Percentiles rank a stretch among this genome's conserved stretches.
These are phyloP conservation scores for Aspergillus carlsbadensis DNA, from an alignment of 495 filamentous ascomycete genomes.

Conservation along the genomic window DNA sequence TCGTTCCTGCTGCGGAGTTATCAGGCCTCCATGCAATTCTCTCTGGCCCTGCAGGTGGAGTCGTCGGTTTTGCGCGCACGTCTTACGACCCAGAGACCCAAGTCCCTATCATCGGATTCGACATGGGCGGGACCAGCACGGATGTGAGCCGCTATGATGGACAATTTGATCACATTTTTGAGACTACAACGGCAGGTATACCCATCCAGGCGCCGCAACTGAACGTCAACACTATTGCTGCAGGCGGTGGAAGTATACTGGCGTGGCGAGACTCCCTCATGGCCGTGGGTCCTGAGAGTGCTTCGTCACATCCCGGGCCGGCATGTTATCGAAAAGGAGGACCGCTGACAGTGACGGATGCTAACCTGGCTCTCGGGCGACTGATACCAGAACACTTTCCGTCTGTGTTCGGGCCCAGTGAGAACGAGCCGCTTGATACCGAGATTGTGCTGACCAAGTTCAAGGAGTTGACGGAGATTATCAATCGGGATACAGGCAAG, in stretches of 20 bases:
- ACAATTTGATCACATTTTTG: conserved; percentile 87
- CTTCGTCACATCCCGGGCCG: conserved; percentile 81
- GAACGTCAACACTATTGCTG: no score
- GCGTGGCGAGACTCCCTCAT: no score
- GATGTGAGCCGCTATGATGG: conserved; percentile 87
- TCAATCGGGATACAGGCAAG: no score
- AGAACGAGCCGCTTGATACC: conserved; percentile 61
- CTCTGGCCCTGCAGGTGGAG: conserved; percentile 54
- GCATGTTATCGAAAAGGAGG: conserved; percentile 90
- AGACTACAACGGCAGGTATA: conserved; percentile 86
- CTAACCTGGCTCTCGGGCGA: conserved; percentile 79
- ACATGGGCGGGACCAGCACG: conserved; percentile 91
- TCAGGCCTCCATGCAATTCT: conserved; percentile 48
- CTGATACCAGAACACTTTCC: conserved; percentile 90
- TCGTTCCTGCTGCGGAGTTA: conserved; percentile 42
- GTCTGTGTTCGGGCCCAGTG: conserved; percentile 49
- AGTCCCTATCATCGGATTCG: conserved; percentile 85
- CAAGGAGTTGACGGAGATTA: conserved; percentile 17
- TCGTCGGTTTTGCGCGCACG: conserved; percentile 84
- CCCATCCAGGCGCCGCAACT: conserved; percentile 50
- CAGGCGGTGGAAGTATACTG: no score
- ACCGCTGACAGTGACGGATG: conserved; percentile 85
- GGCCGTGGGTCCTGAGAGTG: conserved; percentile 71
- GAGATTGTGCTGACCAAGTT: conserved; percentile 10
- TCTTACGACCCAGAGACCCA: conserved; percentile 76